phyloP scores from a whole-genome alignment of 2,329 filamentous ascomycete genomes.

The Celoporthe dispersa region DNA sequence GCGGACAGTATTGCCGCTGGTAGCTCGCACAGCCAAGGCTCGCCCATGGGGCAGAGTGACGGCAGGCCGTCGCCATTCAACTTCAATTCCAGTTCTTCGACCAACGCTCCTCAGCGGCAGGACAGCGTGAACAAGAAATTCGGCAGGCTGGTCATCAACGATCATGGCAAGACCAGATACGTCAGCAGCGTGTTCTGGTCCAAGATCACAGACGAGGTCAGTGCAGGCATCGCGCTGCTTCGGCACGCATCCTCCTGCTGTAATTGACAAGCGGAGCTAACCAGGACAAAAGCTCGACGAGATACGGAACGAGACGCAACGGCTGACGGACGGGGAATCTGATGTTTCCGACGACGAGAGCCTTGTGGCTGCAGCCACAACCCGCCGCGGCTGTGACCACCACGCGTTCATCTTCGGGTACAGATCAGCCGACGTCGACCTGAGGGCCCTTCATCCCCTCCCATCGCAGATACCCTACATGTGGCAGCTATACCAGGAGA shows the following conservation, averaged over 20 bases:
- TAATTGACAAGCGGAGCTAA: conserved; percentile 7
- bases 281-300: conserved; percentile 43
- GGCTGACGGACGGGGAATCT: conserved; percentile 56
- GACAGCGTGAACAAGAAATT: conserved; percentile 57
- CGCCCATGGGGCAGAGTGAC: conserved; percentile 29
- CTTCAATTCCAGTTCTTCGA: conserved; percentile 30
- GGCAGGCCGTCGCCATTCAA: conserved; percentile 30
- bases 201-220: conserved; percentile 74
- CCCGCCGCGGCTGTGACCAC: conserved; percentile 53
- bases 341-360: conserved; percentile 63
- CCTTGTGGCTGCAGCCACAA: conserved; percentile 50
- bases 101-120: conserved; percentile 29
- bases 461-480: conserved; percentile 68
- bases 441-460: conserved; percentile 66
- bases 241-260: neutral
- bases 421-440: conserved; percentile 70
- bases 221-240: neutral
- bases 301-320: conserved; percentile 55
- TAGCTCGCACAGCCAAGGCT: conserved; percentile 32
- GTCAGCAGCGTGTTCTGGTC: conserved; percentile 80
- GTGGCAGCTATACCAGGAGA: conserved; percentile 74
- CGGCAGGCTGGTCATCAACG: conserved; percentile 71
- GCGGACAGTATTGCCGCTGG: conserved; percentile 31
- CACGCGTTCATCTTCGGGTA: conserved; percentile 77
- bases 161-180: conserved; percentile 70